Percentiles rank a stretch among this genome's conserved stretches.
Evolutionary conservation across 2,329 filamentous ascomycete genomes (phyloP).

Genomic region (Xylaria digitata): DNA sequence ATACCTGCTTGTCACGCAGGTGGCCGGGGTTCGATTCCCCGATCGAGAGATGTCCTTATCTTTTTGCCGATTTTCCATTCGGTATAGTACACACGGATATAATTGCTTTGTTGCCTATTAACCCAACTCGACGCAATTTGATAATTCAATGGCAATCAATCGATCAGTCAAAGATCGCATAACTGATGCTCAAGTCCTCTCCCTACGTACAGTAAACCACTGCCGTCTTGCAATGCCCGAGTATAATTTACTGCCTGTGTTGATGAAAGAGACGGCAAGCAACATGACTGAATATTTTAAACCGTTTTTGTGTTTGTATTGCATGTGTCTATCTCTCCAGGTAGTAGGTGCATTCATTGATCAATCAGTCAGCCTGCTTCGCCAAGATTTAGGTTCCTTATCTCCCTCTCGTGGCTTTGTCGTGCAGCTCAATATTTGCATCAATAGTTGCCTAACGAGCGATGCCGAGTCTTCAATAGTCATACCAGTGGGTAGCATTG

Average conservation of each 20-base stretch:
- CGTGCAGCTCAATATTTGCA: constrained; percentile 8
- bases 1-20: constrained; percentile 50
- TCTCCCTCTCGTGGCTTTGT: constrained; percentile 3
- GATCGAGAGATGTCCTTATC: constrained; percentile 48
- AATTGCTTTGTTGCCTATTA: no score
- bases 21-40: constrained; percentile 52
- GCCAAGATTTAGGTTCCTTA: constrained; percentile 1
- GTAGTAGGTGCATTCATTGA: neutral
- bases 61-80: neutral
- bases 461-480: constrained; percentile 11
- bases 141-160: no score
- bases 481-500: constrained; percentile 6
- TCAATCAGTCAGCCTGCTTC: neutral
- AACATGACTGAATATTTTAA: neutral
- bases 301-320: neutral
- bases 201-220: no score
- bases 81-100: no score
- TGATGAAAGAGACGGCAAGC: no score
- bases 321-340: neutral
- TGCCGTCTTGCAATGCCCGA: no score
- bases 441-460: constrained; percentile 18
- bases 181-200: no score
- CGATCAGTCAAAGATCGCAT: no score
- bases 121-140: no score
- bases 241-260: no score